A percentile compares a stretch with the other conserved stretches of the same genome.
phyloP scores from a whole-genome alignment of 2,329 filamentous ascomycete genomes.

The Exserohilum rostratum region DNA sequence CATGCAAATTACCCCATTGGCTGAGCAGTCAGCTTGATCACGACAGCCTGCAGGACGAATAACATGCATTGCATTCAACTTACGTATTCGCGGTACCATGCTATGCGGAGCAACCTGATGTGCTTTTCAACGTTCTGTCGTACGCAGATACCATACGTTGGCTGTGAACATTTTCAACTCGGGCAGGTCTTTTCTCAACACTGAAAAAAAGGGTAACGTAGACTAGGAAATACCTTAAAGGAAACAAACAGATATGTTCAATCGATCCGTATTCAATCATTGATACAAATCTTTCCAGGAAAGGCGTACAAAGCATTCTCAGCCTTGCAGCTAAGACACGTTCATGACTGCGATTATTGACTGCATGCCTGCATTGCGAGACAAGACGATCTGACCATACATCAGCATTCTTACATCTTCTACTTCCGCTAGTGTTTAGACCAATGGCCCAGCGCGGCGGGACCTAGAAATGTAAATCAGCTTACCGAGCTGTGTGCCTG shows the following conservation, averaged over 20 bases:
- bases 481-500: conserved; percentile 1
- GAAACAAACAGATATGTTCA: too few relatives aligned
- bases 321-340: too few relatives aligned
- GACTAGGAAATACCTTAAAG: not conserved
- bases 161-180: not conserved
- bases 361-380: not conserved
- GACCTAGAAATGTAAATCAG: not conserved
- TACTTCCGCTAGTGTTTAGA: not conserved
- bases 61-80: conserved; percentile 12
- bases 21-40: conserved; percentile 2
- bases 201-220: not conserved
- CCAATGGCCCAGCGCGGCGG: conserved; percentile 1
- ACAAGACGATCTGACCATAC: conserved; percentile 10
- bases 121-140: not conserved
- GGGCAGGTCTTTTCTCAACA: not conserved
- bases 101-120: not conserved
- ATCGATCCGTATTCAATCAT: too few relatives aligned
- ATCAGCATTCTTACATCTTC: not conserved
- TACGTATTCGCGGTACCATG: not conserved
- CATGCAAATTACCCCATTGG: not conserved
- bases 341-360: not conserved
- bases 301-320: too few relatives aligned
- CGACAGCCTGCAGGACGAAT: conserved; percentile 12
- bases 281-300: too few relatives aligned
- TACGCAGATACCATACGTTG: not conserved